Percentiles rank a stretch among this genome's conserved stretches.
Conservation (phyloP, 1,139 yeast genomes). For the Pichia sp. region DNA sequence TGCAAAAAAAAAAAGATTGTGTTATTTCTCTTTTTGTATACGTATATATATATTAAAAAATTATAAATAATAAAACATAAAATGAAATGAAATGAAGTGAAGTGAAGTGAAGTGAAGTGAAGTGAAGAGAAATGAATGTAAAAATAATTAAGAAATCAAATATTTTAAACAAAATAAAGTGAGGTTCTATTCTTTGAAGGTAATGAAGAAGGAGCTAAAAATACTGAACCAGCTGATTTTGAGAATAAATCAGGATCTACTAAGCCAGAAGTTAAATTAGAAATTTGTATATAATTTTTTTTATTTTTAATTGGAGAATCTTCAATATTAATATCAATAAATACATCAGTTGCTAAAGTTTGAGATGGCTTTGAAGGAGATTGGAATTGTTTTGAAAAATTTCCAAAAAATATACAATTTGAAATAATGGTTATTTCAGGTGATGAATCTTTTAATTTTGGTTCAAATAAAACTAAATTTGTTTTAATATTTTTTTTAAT, state of each 20-base stretch:
- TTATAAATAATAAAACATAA: neutral
- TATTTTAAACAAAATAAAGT: conserved; percentile 20
- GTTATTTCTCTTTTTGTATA: neutral
- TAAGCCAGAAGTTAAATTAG: neutral
- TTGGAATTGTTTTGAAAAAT: neutral
- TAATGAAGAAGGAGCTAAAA: conserved; percentile 1
- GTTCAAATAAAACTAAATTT: neutral
- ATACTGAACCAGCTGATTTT: conserved; percentile 6
- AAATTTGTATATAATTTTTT: neutral
- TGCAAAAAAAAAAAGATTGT: too few relatives aligned
- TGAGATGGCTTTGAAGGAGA: conserved; percentile 4
- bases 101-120: neutral
- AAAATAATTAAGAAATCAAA: too few relatives aligned
- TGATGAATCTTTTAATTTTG: neutral
- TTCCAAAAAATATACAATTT: conserved; percentile 7
- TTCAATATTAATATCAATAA: neutral
- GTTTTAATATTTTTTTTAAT: too few relatives aligned
- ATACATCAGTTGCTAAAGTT: conserved; percentile 3
- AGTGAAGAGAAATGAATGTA: too few relatives aligned
- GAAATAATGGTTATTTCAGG: conserved; percentile 3
- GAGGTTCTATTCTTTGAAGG: conserved; percentile 22
- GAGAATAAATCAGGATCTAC: conserved; percentile 4
- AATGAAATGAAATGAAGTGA: neutral
- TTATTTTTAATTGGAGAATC: neutral
- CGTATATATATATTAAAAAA: neutral